phyloP scores from a whole-genome alignment of 179 eudicot genomes.

The Silene noctiflora region DNA sequence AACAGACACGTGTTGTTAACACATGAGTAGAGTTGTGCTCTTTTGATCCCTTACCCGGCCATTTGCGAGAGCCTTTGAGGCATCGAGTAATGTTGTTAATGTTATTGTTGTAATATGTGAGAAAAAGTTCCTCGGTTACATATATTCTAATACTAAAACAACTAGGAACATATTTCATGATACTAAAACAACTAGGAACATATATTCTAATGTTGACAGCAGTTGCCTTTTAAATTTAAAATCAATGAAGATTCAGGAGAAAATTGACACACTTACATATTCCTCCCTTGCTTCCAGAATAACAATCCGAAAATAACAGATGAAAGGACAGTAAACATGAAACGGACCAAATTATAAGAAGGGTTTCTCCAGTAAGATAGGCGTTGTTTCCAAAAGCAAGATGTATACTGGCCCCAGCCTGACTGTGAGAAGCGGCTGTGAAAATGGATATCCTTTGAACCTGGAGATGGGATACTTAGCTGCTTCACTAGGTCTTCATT shows the following conservation, averaged over 20 bases:
- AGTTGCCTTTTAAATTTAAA: too few species aligned
- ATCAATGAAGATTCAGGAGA: background rate
- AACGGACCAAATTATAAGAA: constrained; percentile 62
- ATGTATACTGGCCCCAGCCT: constrained; percentile 70
- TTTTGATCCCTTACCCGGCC: too few species aligned
- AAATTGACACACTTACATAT: constrained; percentile 38
- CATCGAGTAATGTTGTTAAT: too few species aligned
- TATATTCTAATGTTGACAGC: too few species aligned
- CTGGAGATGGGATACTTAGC: constrained; percentile 48
- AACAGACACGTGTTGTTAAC: too few species aligned
- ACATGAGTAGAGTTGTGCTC: too few species aligned
- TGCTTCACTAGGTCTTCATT: constrained; percentile 47
- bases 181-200: too few species aligned
- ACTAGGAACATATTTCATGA: too few species aligned
- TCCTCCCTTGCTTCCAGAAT: constrained; percentile 66
- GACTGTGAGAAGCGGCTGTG: constrained; percentile 52
- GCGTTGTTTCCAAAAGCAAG: constrained; percentile 79
- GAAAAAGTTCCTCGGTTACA: too few species aligned
- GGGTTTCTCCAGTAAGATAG: constrained; percentile 88
- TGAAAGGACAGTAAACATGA: constrained; percentile 31
- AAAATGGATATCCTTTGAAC: constrained; percentile 55
- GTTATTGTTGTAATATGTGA: too few species aligned
- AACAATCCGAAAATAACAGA: constrained; percentile 55
- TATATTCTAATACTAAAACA: too few species aligned
- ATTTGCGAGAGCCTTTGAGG: too few species aligned